These are phyloP conservation scores for Pharnaceum exiguum DNA, from an alignment of 148 eudicot genomes.

Conservation along the genomic window DNA sequence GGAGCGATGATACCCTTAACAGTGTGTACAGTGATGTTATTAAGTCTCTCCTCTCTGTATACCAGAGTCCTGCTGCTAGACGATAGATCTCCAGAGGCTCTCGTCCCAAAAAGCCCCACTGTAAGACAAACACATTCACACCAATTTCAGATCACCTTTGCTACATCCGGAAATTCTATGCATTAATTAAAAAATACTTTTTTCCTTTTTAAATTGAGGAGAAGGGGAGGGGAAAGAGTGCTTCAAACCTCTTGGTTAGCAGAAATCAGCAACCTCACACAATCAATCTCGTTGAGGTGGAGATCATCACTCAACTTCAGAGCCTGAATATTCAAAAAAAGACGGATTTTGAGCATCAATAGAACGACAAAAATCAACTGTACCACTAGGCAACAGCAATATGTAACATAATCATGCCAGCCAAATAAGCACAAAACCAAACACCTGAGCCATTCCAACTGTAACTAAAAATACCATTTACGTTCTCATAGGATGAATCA, in stretches of 20 bases:
- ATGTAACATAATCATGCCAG: no score
- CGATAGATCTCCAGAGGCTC: constrained; percentile 82
- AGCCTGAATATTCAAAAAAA: constrained; percentile 37
- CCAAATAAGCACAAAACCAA: no score
- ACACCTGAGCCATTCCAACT: no score
- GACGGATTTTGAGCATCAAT: not conserved
- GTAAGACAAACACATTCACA: constrained; percentile 15
- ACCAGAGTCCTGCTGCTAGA: constrained; percentile 90
- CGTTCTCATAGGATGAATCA: no score
- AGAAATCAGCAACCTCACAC: constrained; percentile 78
- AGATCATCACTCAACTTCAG: constrained; percentile 94
- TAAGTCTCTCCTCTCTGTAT: constrained; percentile 92
- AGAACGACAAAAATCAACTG: no score
- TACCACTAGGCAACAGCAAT: no score
- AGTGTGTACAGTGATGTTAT: constrained; percentile 78
- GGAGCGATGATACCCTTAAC: constrained; percentile 52
- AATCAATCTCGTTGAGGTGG: constrained; percentile 91
- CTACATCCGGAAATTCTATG: not conserved
- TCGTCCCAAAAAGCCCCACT: constrained; percentile 94
- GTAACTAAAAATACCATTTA: no score
- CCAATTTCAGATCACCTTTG: not conserved
- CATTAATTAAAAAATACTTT: not conserved
- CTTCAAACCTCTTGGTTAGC: constrained; percentile 87
- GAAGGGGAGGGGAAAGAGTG: not conserved
- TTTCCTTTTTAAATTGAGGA: no score